Percentiles rank a stretch among this genome's conserved stretches.
Evolutionary conservation across 2,329 filamentous ascomycete genomes (phyloP).

Genomic region (Cladosporium sp.): DNA sequence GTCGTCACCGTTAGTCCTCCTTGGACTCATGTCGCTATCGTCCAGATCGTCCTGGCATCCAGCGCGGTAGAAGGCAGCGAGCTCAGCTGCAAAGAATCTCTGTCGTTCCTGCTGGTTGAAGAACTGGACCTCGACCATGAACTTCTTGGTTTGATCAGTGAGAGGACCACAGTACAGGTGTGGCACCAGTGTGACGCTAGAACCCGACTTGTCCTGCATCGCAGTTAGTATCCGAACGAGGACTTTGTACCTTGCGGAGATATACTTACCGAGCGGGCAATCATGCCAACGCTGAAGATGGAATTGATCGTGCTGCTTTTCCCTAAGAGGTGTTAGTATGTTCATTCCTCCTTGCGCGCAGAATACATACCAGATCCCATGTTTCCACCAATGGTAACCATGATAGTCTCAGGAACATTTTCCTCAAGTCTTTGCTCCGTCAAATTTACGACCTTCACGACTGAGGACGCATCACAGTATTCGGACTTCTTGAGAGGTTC

Average conservation of each 20-base stretch:
- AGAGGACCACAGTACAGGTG: constrained; percentile 24
- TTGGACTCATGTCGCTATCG: constrained; percentile 6
- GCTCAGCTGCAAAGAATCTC: constrained; percentile 17
- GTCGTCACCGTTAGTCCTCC: background rate
- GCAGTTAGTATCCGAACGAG: background rate
- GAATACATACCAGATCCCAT: constrained; percentile 25
- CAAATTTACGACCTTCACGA: background rate
- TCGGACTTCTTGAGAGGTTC: constrained; percentile 4
- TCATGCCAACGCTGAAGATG: constrained; percentile 25
- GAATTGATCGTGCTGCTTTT: constrained; percentile 33
- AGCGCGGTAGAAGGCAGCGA: constrained; percentile 24
- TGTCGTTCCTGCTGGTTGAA: constrained; percentile 21
- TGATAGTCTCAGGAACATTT: background rate
- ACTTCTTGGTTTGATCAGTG: constrained; percentile 24
- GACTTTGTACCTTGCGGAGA: too few species aligned
- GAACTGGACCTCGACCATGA: constrained; percentile 27
- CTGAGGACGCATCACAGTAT: background rate
- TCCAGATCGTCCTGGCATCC: constrained; percentile 1
- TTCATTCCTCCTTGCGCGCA: background rate
- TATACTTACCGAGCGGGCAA: constrained; percentile 27
- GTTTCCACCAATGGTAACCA: constrained; percentile 24
- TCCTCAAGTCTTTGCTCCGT: background rate
- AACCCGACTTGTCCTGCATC: constrained; percentile 17
- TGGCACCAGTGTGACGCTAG: constrained; percentile 27
- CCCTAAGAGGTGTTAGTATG: background rate